Evolutionary conservation across 352 stramenopile genomes (phyloP).

Genomic region (Globisporangium rhizosaccharum): DNA sequence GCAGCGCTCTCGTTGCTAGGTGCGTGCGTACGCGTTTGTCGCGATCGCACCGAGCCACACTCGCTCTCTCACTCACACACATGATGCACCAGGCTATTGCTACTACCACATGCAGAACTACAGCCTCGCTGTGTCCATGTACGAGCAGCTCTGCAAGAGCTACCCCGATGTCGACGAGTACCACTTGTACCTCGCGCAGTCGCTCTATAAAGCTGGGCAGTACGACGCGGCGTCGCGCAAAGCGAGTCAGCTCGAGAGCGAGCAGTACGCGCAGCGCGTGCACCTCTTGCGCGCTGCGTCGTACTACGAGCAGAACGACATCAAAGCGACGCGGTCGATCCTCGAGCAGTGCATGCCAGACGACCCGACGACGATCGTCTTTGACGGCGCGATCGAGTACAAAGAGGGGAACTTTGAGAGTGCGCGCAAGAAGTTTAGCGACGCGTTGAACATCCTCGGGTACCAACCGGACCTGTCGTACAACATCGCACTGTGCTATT

Average conservation of each 20-base stretch:
- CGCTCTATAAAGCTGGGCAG: constrained; percentile 89
- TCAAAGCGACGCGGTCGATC: constrained; percentile 86
- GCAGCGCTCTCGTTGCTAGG: constrained; percentile 92
- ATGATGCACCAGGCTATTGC: constrained; percentile 74
- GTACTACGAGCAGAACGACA: constrained; percentile 96
- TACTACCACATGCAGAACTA: constrained; percentile 97
- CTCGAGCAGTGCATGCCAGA: constrained; percentile 91
- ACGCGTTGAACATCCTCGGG: constrained; percentile 90
- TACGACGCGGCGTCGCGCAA: constrained; percentile 77
- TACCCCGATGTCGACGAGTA: constrained; percentile 95
- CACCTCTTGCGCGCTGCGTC: constrained; percentile 86
- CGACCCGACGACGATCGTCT: constrained; percentile 89
- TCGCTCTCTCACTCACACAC: too few relatives aligned
- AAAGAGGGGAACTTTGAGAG: constrained; percentile 87
- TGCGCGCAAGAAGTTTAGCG: constrained; percentile 88
- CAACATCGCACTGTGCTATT: constrained; percentile 95
- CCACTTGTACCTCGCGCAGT: constrained; percentile 93
- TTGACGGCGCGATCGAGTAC: constrained; percentile 80
- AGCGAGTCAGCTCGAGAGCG: constrained; percentile 76
- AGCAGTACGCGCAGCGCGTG: constrained; percentile 85
- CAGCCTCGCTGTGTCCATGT: constrained; percentile 86
- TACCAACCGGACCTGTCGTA: constrained; percentile 93
- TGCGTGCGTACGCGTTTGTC: constrained; percentile 1
- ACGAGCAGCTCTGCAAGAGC: constrained; percentile 91
- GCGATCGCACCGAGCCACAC: neutral